Percentiles rank a stretch among this genome's conserved stretches.
Conservation (phyloP, 2,329 filamentous ascomycete genomes). For the Verticillium dahliae region DNA sequence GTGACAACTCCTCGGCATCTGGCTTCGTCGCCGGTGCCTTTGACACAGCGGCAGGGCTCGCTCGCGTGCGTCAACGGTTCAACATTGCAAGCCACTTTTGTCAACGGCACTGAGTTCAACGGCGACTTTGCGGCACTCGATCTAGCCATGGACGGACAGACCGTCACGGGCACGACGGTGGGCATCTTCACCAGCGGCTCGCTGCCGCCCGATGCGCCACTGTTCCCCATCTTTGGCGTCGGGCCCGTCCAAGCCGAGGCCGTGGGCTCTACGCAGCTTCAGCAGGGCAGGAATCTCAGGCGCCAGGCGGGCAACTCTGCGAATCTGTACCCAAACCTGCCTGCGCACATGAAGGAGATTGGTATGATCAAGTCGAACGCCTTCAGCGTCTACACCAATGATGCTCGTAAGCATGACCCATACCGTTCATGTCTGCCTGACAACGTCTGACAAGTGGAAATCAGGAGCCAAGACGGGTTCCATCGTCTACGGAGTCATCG, state of each 20-base stretch:
- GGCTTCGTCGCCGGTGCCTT: not conserved
- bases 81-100: not conserved
- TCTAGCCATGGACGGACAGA: not conserved
- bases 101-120: not conserved
- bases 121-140: not conserved
- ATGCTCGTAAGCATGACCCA: not conserved
- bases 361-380: not conserved
- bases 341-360: conserved; percentile 2
- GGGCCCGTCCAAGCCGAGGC: not conserved
- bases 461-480: conserved; percentile 2
- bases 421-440: not conserved
- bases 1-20: not conserved
- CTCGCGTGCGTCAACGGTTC: not conserved
- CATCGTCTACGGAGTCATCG: conserved; percentile 5
- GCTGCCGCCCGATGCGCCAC: not conserved
- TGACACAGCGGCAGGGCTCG: not conserved
- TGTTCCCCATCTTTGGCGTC: conserved; percentile 2
- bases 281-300: not conserved
- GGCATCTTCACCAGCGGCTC: not conserved
- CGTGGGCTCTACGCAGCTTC: not conserved
- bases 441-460: not conserved
- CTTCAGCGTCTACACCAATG: conserved; percentile 2
- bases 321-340: conserved; percentile 1
- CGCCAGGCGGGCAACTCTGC: not conserved
- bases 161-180: conserved; percentile 1